Evolutionary conservation across 495 filamentous ascomycete species (phyloP), one percentile per base, ranked within the genome.

Genomic region (Trypethelium eluteriae): DNA sequence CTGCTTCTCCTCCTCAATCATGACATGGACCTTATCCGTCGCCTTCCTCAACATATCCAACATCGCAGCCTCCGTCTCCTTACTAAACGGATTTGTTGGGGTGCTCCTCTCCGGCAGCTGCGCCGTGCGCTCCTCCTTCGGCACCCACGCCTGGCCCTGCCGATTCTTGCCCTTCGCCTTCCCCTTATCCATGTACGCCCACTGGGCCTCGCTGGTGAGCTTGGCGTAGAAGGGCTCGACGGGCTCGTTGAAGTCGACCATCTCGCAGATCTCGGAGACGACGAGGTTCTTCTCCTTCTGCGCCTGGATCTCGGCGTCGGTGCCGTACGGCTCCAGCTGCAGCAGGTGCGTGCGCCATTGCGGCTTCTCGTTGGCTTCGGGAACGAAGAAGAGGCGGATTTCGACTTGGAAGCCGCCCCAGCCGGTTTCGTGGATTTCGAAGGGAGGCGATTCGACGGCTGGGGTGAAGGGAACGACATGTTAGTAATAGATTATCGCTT

Each of bases 381-480:
- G 85, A 32, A 90, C 84, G 76, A 96, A 98, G 79, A 92, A 93
- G 0, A 98, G 79, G 72, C 96, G 91, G 74, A 98, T 89, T 66
- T 91, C 88, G 69, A 98, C 93, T 73, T 94, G 89, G 80, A 98
- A 98, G 80, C 96, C 94, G 70, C 94, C 94, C 91, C 93, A 98
- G 46, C 94, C 94, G 0, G 93, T 96, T 77, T 97, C 94, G 63
- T 82, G 82, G 56, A 98, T 89, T 74, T 89, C 84, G 76, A 96
- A 98, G 38, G 93, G 88, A 86, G 86, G 57, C 84, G 82, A 76
- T 64, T 90, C 81, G 79, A 92, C 75, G 57, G 88, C 64, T 46
- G 38, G 25, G 25, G 25, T 25, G 25, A 1, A 0, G 25, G 53
- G 59, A 36, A 50, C 18, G n/a, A 56, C 46, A 10, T 41, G 34